Base-by-base conservation (phyloP, 805 yeast genomes). In the Wickerhamiella siamensis region DNA sequence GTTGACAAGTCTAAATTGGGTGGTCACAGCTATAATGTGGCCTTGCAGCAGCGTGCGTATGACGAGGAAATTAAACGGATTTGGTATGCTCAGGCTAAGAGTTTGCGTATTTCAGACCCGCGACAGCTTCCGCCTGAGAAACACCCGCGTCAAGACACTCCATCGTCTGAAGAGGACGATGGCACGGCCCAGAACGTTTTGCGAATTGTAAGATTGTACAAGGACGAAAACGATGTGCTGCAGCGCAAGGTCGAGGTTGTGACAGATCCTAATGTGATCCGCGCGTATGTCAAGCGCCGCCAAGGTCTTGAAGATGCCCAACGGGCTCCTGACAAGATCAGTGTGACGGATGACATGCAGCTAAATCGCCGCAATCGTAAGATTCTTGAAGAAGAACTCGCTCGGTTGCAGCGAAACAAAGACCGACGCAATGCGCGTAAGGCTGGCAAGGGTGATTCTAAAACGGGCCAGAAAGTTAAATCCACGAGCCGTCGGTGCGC, bases 11-110 rank as follows among this genome's bases (percentile, higher is more conserved):
- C 64, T 43, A 66, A 66, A 46, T 64, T 69, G 4, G 71, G 72
- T 26, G 76, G 80, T 0, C 88, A 81, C 59, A 75, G 81, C 42
- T 81, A 81, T 52, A 80, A 79, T 51, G 87, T 81, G 35, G 84
- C 88, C 0, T 61, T 74, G 47, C 97, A 88, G 59, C 97, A 88
- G 55, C 80, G 79, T 55, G 75, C 91, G 2, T 91, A 91, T 53
- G 95, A 88, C 47, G 87, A 80, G 46, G 97, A 91, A 57, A 80
- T 91, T 44, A 69, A 73, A 31, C 71, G 84, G 41, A 86, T 87
- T 21, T 91, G 98, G 98, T 79, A 81, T 52, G 74, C 79, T 5
- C 97, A 88, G 57, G 73, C 77, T 39, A 67, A 71, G 45, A 69
- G 77, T 9, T 63, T 87, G 40, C 62, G 71, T 16, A 62, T 65